Percentiles rank a stretch among this genome's conserved stretches.
These are phyloP conservation scores for Komagataella pseudopastoris DNA, from an alignment of 805 yeast genomes.

Conservation along the genomic window DNA sequence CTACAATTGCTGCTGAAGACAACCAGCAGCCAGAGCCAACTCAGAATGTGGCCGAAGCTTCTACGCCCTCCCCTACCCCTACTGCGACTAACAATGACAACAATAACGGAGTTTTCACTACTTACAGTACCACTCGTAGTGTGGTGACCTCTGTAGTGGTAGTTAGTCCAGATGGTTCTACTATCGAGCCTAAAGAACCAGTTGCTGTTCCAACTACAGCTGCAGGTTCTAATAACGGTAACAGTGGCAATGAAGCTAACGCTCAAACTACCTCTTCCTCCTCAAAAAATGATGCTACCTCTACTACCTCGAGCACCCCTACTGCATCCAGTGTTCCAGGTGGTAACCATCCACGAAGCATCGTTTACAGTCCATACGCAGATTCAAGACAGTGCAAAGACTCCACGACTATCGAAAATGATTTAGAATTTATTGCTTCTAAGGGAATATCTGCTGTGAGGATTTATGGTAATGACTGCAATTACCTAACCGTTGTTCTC, in stretches of 20 bases:
- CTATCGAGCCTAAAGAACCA: constrained; percentile 4
- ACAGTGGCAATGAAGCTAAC: constrained; percentile 5
- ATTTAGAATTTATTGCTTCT: constrained; percentile 40
- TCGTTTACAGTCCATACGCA: constrained; percentile 73
- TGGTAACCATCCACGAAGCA: constrained; percentile 32
- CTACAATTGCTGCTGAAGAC: constrained; percentile 4
- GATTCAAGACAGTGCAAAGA: constrained; percentile 57
- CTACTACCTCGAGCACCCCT: constrained; percentile 10
- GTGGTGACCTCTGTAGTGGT: constrained; percentile 7
- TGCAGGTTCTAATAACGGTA: constrained; percentile 7
- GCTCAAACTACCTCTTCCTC: constrained; percentile 6
- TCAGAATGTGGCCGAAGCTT: constrained; percentile 4
- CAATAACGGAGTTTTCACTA: not conserved
- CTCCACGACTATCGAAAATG: constrained; percentile 36
- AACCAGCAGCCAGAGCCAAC: constrained; percentile 2
- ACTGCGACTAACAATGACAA: constrained; percentile 4
- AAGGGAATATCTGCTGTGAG: constrained; percentile 59
- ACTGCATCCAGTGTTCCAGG: constrained; percentile 16
- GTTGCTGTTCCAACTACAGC: constrained; percentile 4
- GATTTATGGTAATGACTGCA: constrained; percentile 82
- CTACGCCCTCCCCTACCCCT: constrained; percentile 8
- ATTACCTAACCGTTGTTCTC: constrained; percentile 47
- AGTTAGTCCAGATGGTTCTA: constrained; percentile 4
- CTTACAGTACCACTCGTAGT: constrained; percentile 6
- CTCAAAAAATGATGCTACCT: constrained; percentile 1